These are phyloP conservation scores for Dipteronia dyeriana DNA, from an alignment of 345 rosid species.

Conservation along the genomic window DNA sequence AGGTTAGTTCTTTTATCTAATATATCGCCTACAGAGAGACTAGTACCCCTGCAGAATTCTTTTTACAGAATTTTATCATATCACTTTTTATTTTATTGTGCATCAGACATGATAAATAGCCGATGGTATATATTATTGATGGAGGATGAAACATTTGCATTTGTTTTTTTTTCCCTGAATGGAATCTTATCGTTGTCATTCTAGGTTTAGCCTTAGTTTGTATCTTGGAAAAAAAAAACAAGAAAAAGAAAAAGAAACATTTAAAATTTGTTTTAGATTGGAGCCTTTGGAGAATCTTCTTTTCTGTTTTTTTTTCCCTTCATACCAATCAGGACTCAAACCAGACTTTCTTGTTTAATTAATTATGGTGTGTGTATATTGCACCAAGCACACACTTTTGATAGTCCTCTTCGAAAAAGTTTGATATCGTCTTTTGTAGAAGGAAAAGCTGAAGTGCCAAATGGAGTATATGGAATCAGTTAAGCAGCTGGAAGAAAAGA, in stretches of 20 bases:
- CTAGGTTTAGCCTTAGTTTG: neutral
- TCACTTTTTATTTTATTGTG: neutral
- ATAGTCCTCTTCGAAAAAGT: neutral
- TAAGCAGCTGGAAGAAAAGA: constrained; percentile 88
- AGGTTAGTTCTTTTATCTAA: constrained; percentile 52
- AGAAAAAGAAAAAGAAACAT: neutral
- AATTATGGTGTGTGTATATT: neutral
- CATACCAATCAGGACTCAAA: neutral
- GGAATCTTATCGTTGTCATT: neutral
- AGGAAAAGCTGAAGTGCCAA: constrained; percentile 80
- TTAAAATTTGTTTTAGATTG: neutral
- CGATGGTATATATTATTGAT: neutral
- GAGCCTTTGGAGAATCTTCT: constrained; percentile 1
- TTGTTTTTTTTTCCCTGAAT: neutral
- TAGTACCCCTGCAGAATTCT: neutral
- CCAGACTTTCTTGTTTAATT: neutral
- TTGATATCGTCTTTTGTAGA: constrained; percentile 41
- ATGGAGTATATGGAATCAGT: constrained; percentile 92
- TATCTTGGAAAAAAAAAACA: neutral
- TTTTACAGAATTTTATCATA: neutral
- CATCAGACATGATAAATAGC: neutral
- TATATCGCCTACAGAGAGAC: neutral
- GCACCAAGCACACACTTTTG: neutral
- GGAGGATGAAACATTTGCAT: neutral
- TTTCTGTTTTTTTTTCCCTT: neutral